phyloP scores from a whole-genome alignment of 495 filamentous ascomycete species.

The Ramalina intermedia region DNA sequence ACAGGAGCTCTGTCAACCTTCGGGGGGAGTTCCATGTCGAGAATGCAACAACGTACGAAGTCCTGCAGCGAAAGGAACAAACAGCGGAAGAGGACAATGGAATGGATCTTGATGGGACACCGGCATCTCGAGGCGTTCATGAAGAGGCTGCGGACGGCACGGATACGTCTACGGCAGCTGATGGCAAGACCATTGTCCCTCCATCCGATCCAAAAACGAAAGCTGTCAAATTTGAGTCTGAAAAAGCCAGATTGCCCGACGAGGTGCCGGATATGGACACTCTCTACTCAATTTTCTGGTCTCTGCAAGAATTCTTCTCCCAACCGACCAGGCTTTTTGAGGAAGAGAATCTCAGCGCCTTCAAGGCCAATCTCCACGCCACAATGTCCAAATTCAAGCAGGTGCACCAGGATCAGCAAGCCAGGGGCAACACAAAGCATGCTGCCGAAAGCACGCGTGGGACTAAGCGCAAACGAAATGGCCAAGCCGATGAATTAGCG shows the following conservation, averaged over 20 bases:
- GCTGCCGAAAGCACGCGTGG: conserved; percentile 46
- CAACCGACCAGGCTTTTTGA: conserved; percentile 72
- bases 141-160: conserved; percentile 11
- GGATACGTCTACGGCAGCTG: conserved; percentile 21
- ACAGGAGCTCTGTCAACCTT: conserved; percentile 93
- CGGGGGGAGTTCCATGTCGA: conserved; percentile 92
- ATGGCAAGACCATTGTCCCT: conserved; percentile 16
- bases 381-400: conserved; percentile 68
- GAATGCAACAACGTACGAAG: conserved; percentile 82
- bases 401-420: conserved; percentile 55
- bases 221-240: conserved; percentile 35
- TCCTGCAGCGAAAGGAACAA: conserved; percentile 10
- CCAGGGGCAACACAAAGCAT: conserved; percentile 31
- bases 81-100: conserved; percentile 22
- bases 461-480: conserved; percentile 57
- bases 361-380: conserved; percentile 62
- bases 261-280: conserved; percentile 46
- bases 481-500: conserved; percentile 45
- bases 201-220: conserved; percentile 21
- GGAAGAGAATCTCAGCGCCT: conserved; percentile 48
- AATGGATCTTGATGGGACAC: conserved; percentile 39
- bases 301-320: conserved; percentile 81
- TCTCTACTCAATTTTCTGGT: conserved; percentile 90
- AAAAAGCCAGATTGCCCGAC: conserved; percentile 25
- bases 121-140: conserved; percentile 13